Percentiles rank a stretch among this genome's conserved stretches.
Evolutionary conservation across 2,329 filamentous ascomycete species (phyloP).

Genomic region (Ceratocystis variospora): DNA sequence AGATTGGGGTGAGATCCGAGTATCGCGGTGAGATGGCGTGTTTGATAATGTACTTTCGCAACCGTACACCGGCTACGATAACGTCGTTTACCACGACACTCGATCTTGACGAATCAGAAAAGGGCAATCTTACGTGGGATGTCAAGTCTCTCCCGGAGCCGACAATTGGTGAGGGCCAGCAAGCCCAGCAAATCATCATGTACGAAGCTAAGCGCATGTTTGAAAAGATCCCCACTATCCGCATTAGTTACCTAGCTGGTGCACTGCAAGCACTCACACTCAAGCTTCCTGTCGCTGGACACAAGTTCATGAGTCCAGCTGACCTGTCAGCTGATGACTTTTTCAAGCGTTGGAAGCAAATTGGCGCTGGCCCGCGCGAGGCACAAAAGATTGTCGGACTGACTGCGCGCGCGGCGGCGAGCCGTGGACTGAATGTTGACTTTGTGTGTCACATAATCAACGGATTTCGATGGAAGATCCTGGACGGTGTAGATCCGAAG

Average conservation of each 20-base stretch:
- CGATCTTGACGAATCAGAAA: constrained; percentile 59
- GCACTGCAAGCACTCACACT: constrained; percentile 84
- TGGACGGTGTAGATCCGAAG: constrained; percentile 82
- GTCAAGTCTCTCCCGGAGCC: constrained; percentile 81
- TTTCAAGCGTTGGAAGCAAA: constrained; percentile 99
- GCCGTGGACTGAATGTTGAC: constrained; percentile 51
- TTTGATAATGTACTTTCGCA: constrained; percentile 88
- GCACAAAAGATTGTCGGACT: constrained; percentile 75
- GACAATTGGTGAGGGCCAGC: constrained; percentile 56
- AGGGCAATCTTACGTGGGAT: constrained; percentile 62
- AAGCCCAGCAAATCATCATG: constrained; percentile 88
- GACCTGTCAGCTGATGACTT: constrained; percentile 82
- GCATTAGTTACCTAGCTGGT: constrained; percentile 87
- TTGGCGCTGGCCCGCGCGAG: constrained; percentile 76
- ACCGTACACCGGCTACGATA: constrained; percentile 75
- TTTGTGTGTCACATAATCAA: constrained; percentile 62
- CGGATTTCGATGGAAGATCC: constrained; percentile 78
- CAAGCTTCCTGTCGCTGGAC: constrained; percentile 72
- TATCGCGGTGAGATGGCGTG: constrained; percentile 93
- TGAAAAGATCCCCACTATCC: constrained; percentile 71
- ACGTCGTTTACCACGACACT: constrained; percentile 89
- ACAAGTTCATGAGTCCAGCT: constrained; percentile 95
- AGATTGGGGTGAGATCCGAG: constrained; percentile 82
- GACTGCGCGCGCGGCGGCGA: constrained; percentile 28
- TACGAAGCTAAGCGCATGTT: constrained; percentile 79